phyloP scores from a whole-genome alignment of 495 filamentous ascomycete genomes.

The Immersiella caudata region DNA sequence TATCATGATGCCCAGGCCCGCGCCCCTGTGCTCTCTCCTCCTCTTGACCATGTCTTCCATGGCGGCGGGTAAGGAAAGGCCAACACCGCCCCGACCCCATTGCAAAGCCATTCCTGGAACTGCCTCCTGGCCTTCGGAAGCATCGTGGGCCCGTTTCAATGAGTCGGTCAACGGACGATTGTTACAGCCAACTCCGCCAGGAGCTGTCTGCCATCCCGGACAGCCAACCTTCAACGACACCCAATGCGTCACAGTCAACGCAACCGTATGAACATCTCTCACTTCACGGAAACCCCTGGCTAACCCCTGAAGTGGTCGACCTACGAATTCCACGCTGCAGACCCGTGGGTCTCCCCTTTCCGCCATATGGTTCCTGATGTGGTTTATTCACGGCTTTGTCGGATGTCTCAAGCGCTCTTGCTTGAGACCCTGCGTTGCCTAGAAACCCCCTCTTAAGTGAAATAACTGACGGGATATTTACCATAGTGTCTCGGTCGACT shows the following conservation, averaged over 20 bases:
- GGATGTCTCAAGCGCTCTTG: too few relatives aligned
- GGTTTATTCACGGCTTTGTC: too few relatives aligned
- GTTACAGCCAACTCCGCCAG: constrained; percentile 54
- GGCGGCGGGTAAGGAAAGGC: background rate
- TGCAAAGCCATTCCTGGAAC: constrained; percentile 43
- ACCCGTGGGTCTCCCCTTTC: too few relatives aligned
- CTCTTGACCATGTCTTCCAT: constrained; percentile 5
- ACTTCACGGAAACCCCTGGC: background rate
- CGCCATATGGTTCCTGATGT: too few relatives aligned
- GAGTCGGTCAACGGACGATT: constrained; percentile 52
- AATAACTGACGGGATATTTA: too few relatives aligned
- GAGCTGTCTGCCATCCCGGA: constrained; percentile 57
- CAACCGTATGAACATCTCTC: constrained; percentile 5
- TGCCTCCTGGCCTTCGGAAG: constrained; percentile 38
- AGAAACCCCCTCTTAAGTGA: too few relatives aligned
- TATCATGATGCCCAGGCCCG: background rate
- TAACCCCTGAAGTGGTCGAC: constrained; percentile 31
- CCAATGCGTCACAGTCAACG: constrained; percentile 38
- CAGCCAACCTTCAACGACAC: constrained; percentile 38
- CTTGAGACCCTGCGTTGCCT: too few relatives aligned
- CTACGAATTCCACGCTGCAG: constrained; percentile 40
- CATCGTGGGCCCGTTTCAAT: constrained; percentile 39
- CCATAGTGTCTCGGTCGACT: constrained; percentile 43
- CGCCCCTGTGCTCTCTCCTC: background rate
- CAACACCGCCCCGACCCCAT: constrained; percentile 14